Percentiles rank a stretch among this genome's conserved stretches.
Conservation (phyloP, 805 yeast genomes). For the Metschnikowia gelsemii region DNA sequence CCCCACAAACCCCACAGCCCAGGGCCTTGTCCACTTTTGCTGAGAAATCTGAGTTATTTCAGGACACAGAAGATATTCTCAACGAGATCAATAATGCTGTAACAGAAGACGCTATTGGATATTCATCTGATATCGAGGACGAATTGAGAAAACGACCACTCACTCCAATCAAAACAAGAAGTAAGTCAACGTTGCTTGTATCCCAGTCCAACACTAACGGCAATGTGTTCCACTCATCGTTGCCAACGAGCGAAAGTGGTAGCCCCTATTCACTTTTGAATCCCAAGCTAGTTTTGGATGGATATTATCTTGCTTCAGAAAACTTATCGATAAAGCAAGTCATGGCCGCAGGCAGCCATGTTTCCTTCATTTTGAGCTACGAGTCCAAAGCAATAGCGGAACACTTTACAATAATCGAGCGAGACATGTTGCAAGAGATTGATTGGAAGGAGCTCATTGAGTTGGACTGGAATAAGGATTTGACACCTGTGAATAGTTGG, state of each 20-base stretch:
- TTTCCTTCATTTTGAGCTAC: slow-evolving; percentile 78
- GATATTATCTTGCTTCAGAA: slow-evolving; percentile 31
- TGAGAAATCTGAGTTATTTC: slow-evolving; percentile 15
- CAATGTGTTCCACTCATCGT: slow-evolving; percentile 11
- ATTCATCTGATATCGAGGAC: slow-evolving; percentile 22
- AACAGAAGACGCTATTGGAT: slow-evolving; percentile 36
- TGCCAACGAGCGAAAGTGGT: slow-evolving; percentile 13
- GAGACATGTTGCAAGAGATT: slow-evolving; percentile 76
- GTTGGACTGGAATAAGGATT: slow-evolving; percentile 64
- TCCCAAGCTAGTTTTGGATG: slow-evolving; percentile 37
- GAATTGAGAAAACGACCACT: slow-evolving; percentile 29
- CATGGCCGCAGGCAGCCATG: slow-evolving; percentile 55
- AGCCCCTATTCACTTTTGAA: slow-evolving; percentile 15
- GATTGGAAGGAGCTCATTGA: slow-evolving; percentile 92
- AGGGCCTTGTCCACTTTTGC: not conserved
- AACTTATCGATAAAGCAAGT: slow-evolving; percentile 39
- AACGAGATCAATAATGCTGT: slow-evolving; percentile 41
- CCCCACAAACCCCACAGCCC: not conserved
- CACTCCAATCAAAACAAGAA: slow-evolving; percentile 28
- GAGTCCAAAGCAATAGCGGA: slow-evolving; percentile 66
- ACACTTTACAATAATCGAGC: slow-evolving; percentile 84
- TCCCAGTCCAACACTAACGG: slow-evolving; percentile 19
- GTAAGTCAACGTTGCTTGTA: slow-evolving; percentile 7
- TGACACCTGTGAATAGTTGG: slow-evolving; percentile 81
- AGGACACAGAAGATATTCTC: slow-evolving; percentile 35